Percentiles rank a stretch among this genome's conserved stretches.
Evolutionary conservation across 192 early-diverging fungal species (phyloP).

Genomic region (Gigaspora rosea): DNA sequence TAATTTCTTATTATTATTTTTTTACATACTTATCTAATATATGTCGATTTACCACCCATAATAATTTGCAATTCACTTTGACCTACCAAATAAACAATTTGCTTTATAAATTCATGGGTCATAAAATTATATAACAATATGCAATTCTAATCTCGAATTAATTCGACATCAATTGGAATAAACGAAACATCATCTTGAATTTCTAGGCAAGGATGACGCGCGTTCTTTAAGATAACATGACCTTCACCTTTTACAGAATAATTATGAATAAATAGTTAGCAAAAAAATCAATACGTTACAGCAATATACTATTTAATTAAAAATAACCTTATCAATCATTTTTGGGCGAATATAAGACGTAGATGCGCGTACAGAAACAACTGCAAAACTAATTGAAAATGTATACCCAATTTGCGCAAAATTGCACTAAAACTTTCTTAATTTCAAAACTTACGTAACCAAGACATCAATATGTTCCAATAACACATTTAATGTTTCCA

Average conservation of each 20-base stretch:
- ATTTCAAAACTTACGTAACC: slow-evolving; percentile 58
- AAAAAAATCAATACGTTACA: background rate
- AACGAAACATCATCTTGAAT: too few relatives aligned
- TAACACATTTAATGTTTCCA: slow-evolving; percentile 75
- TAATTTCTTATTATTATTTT: slow-evolving; percentile 4
- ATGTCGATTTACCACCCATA: slow-evolving; percentile 99
- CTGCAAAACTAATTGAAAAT: slow-evolving; percentile 79
- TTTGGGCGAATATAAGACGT: too few relatives aligned
- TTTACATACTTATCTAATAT: slow-evolving; percentile 80
- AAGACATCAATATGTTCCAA: slow-evolving; percentile 89
- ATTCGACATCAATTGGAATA: too few relatives aligned
- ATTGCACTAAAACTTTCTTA: too few relatives aligned
- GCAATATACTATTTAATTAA: background rate
- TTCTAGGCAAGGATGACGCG: too few relatives aligned
- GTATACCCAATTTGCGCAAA: too few relatives aligned
- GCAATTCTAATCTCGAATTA: too few relatives aligned
- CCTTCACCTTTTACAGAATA: too few relatives aligned
- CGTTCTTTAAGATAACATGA: too few relatives aligned
- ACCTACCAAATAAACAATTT: slow-evolving; percentile 37
- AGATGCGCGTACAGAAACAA: slow-evolving; percentile 81
- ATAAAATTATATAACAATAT: too few relatives aligned
- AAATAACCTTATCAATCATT: slow-evolving; percentile 52
- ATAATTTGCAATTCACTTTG: slow-evolving; percentile 83
- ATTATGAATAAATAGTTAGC: too few relatives aligned
- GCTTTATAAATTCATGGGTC: slow-evolving; percentile 8